These are phyloP conservation scores for Agaricus blazei DNA, from an alignment of 768 basidiomycete species.

Conservation along the genomic window DNA sequence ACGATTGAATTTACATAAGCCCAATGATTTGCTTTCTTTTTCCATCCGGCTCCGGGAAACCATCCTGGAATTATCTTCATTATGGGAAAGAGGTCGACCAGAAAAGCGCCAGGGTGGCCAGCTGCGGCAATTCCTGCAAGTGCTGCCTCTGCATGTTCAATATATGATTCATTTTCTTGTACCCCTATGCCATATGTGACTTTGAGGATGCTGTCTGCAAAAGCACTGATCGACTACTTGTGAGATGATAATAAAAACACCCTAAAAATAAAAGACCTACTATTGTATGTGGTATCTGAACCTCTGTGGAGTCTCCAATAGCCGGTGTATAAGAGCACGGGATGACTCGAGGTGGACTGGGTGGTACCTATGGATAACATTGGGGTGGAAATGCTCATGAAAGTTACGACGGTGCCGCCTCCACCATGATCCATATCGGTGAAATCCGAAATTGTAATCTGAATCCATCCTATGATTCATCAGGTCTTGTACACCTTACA, in stretches of 20 bases:
- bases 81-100: conserved; percentile 28
- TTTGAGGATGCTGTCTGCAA: conserved; percentile 24
- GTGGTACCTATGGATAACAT: conserved; percentile 1
- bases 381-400: conserved; percentile 9
- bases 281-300: conserved; percentile 35
- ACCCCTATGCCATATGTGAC: conserved; percentile 29
- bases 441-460: conserved; percentile 1
- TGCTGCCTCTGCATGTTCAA: conserved; percentile 24
- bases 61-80: conserved; percentile 32
- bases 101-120: conserved; percentile 24
- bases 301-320: conserved; percentile 3
- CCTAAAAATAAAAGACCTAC: conserved; percentile 18
- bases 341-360: conserved; percentile 1
- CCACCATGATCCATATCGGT: conserved; percentile 8
- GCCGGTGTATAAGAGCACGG: background rate
- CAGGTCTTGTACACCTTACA: background rate
- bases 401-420: conserved; percentile 10
- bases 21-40: conserved; percentile 28
- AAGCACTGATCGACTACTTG: conserved; percentile 23
- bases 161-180: conserved; percentile 27
- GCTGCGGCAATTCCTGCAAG: conserved; percentile 22
- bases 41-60: conserved; percentile 35
- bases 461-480: conserved; percentile 3
- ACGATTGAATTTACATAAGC: conserved; percentile 20
- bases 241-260: background rate